These are phyloP conservation scores for Moelleriella libera DNA, from an alignment of 2,329 filamentous ascomycete genomes.

Conservation along the genomic window DNA sequence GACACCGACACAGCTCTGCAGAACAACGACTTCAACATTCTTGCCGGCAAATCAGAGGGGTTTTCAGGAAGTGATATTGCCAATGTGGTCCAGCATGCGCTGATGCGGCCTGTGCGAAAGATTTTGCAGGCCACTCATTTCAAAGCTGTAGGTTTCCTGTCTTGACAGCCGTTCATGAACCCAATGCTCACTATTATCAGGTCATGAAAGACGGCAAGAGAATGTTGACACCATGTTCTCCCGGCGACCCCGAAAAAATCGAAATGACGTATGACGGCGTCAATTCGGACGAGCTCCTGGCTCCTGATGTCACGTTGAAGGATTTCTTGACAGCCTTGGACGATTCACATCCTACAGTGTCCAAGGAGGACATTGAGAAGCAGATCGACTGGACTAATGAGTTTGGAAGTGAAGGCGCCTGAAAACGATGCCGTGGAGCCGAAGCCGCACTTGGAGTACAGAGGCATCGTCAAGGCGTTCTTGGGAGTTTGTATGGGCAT, in stretches of 20 bases:
- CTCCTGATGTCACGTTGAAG: conserved; percentile 74
- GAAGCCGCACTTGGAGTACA: conserved; percentile 5
- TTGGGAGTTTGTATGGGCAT: conserved; percentile 14
- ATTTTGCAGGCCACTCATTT: conserved; percentile 98
- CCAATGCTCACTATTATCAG: conserved; percentile 23
- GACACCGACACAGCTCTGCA: conserved; percentile 78
- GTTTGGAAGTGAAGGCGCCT: conserved; percentile 80
- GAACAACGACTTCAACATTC: conserved; percentile 60
- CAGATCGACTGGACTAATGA: conserved; percentile 92
- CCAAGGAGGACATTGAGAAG: conserved; percentile 65
- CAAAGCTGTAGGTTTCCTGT: conserved; percentile 55
- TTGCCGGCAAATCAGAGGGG: conserved; percentile 75
- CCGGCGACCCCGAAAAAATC: conserved; percentile 68
- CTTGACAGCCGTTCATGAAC: neutral
- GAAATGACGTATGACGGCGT: conserved; percentile 94
- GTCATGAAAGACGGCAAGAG: conserved; percentile 53
- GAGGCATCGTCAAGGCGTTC: conserved; percentile 15
- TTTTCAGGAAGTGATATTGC: conserved; percentile 94
- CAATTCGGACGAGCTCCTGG: conserved; percentile 68
- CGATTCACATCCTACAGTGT: conserved; percentile 78
- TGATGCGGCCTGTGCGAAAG: conserved; percentile 95
- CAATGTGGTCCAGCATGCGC: conserved; percentile 87
- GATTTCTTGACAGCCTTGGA: conserved; percentile 92
- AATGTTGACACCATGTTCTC: conserved; percentile 82
- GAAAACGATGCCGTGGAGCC: conserved; percentile 3